phyloP scores from a whole-genome alignment of 2,329 filamentous ascomycete species.

The Penicillium sp. region DNA sequence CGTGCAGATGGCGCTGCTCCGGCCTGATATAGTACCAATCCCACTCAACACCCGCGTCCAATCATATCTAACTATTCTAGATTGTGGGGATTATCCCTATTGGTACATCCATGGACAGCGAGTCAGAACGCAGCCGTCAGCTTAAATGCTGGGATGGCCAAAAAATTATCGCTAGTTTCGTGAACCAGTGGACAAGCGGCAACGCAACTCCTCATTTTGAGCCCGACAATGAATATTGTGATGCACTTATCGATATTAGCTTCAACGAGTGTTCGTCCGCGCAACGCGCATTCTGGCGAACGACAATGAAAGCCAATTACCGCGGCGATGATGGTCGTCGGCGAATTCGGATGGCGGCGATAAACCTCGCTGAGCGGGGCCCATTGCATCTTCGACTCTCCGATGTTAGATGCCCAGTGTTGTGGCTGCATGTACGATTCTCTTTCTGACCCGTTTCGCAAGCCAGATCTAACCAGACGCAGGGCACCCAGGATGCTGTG shows the following conservation, averaged over 20 bases:
- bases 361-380: constrained; percentile 50
- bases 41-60: background rate
- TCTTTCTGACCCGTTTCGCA: constrained; percentile 3
- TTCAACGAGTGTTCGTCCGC: constrained; percentile 44
- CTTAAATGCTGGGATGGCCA: constrained; percentile 52
- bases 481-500: constrained; percentile 23
- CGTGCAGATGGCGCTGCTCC: constrained; percentile 52
- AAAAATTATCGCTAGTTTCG: constrained; percentile 32
- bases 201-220: constrained; percentile 44
- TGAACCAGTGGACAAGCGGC: constrained; percentile 42
- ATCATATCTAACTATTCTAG: constrained; percentile 24
- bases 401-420: constrained; percentile 51
- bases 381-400: constrained; percentile 45
- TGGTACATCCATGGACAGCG: constrained; percentile 53
- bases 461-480: background rate
- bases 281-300: constrained; percentile 44
- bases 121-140: constrained; percentile 43
- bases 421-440: constrained; percentile 48
- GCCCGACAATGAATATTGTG: constrained; percentile 42
- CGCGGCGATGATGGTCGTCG: constrained; percentile 49
- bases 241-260: constrained; percentile 48
- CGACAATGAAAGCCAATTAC: constrained; percentile 48
- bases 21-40: constrained; percentile 43
- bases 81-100: constrained; percentile 53
- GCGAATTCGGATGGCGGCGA: constrained; percentile 50